Evolutionary conservation across 257 asterid genomes (phyloP).

Genomic region (Nemophila menziesii): DNA sequence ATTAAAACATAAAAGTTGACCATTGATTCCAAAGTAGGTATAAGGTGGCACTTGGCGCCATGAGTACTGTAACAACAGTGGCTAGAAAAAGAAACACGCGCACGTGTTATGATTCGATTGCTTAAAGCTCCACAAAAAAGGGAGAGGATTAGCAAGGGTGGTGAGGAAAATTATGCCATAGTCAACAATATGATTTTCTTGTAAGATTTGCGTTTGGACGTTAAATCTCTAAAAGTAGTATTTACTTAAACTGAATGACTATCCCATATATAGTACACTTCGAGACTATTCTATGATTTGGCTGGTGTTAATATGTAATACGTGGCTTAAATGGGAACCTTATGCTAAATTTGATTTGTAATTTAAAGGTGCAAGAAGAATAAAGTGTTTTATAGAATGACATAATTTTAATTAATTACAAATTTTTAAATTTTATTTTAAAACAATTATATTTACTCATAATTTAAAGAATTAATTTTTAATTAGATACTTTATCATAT

Average conservation of each 20-base stretch:
- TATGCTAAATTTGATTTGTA: too few relatives aligned
- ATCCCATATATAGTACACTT: constrained; percentile 27
- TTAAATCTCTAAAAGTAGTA: constrained; percentile 12
- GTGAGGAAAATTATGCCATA: constrained; percentile 24
- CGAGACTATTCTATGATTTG: too few relatives aligned
- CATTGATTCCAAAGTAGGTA: constrained; percentile 20
- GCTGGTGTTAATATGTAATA: too few relatives aligned
- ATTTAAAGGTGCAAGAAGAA: too few relatives aligned
- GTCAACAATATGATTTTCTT: constrained; percentile 23
- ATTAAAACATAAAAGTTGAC: constrained; percentile 48
- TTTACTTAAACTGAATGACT: constrained; percentile 17
- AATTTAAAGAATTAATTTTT: too few relatives aligned
- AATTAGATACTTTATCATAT: too few relatives aligned
- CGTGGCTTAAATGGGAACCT: too few relatives aligned
- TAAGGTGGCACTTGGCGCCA: constrained; percentile 26
- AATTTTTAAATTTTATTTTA: too few relatives aligned
- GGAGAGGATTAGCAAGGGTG: neutral
- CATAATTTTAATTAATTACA: too few relatives aligned
- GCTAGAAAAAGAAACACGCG: constrained; percentile 24
- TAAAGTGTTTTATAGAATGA: too few relatives aligned
- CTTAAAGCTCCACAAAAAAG: constrained; percentile 15
- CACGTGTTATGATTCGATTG: constrained; percentile 15
- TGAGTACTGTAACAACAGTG: constrained; percentile 48
- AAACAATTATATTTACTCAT: too few relatives aligned
- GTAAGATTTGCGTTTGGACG: constrained; percentile 20